Conservation (phyloP, 345 rosid species). For the Barbarea vulgaris region DNA sequence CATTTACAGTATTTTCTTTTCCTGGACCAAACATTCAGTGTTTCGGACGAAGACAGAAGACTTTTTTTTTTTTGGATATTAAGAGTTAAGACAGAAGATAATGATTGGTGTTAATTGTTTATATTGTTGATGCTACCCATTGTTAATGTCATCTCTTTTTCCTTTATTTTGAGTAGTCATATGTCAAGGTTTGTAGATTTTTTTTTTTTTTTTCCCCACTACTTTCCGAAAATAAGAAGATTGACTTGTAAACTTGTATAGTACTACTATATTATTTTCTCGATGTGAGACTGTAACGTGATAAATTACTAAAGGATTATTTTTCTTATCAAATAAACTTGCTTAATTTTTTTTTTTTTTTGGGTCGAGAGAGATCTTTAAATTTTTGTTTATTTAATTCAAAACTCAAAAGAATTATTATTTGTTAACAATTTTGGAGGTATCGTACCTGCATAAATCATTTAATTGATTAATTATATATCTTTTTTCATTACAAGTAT, state of each 20-base stretch:
- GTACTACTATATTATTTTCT: too few relatives aligned
- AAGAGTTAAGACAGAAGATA: not conserved
- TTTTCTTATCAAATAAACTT: too few relatives aligned
- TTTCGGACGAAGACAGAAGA: not conserved
- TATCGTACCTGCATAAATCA: not conserved
- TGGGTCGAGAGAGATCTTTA: too few relatives aligned
- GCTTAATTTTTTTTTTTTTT: too few relatives aligned
- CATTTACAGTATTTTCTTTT: not conserved
- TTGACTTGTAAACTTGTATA: not conserved
- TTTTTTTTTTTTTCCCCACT: not conserved
- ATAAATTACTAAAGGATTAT: not conserved
- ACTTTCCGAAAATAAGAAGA: not conserved
- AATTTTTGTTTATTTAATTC: too few relatives aligned
- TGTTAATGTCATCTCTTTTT: not conserved
- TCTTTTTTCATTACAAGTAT: not conserved
- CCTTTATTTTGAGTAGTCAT: not conserved
- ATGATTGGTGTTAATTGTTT: not conserved
- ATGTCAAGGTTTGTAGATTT: not conserved
- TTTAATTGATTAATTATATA: too few relatives aligned
- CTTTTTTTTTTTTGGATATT: not conserved
- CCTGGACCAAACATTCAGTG: constrained; percentile 9
- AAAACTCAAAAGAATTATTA: not conserved
- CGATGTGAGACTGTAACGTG: not conserved
- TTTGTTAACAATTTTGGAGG: not conserved
- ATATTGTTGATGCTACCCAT: not conserved